Base-by-base conservation (phyloP, 2,329 filamentous ascomycete genomes). In the Phaeoacremonium minimum region DNA sequence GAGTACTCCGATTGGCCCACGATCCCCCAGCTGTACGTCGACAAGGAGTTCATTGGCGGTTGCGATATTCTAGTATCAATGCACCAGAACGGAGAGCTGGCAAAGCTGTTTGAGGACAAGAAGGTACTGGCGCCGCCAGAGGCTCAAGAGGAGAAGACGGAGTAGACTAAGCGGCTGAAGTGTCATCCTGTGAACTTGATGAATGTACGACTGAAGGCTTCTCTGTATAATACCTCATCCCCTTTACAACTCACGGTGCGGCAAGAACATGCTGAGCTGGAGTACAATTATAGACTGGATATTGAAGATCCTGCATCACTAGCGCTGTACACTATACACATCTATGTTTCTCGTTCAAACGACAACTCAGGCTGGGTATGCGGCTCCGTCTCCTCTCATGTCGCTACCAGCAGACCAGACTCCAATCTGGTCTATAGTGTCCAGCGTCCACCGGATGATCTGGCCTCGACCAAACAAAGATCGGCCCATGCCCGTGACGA, bases 1-100 rank as follows among this genome's bases (percentile, higher is more conserved):
- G 91, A 98, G 66, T 98, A 93, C 72, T 95, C 90, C 2, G 93
- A 97, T 59, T 98, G 93, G 93, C 93, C 93, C 12, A 98, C 93
- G 15, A 97, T 98, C 58, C 93, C 93, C 6, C 93, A 98, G 64
- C 75, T 98, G 14, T 98, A 97, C 64, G 74, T 98, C 35, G 80
- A 94, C 45, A 91, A 91, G 67, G 91, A 98, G 60, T 98, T 98
- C 58, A 73, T 98, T 32, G 93, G 93, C 37, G 93, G 93, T n/a
- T 96, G 90, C 60, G 93, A 98, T 63, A 98, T 98, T 46, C 64
- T 98, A 51, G 84, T 97, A 60, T 85, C 84, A 3, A 97, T 98
- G 93, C 91, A 97, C 68, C 87, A 96, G 66, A 94, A 87, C 56
- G 93, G 93, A 18, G 89, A 94, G 49, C 67, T 98, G 53, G 87